Base-by-base conservation (phyloP, 805 yeast species). In the Blastobotrys americana region DNA sequence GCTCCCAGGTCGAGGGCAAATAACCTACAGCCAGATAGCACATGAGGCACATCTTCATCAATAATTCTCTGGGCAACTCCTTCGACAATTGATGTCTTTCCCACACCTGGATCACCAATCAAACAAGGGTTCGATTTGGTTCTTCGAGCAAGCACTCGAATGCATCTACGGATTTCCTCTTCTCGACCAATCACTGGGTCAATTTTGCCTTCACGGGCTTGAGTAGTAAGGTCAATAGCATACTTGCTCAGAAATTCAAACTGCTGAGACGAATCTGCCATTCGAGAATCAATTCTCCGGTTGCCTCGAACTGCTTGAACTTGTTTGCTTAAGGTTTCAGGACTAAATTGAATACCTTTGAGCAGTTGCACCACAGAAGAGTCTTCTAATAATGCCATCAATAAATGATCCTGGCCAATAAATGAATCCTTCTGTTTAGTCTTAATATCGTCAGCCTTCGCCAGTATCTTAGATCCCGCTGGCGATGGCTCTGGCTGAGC, bases 171-270 rank as follows among this genome's bases (percentile, higher is more conserved):
- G 54, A 93, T 93, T 69, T 93, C 98, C 66, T 93, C 98, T 65
- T 93, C 98, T 70, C 98, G 84, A 45, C 98, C 98, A 61, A 93
- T 93, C 37, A 93, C 98, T 3, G 98, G 98, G 66, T 93, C 98
- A 47, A 93, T 79, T 63, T 85, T 87, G 60, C 98, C 98, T 60
- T 84, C 81, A 53, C 94, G 73, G 8, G 98, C 98, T 63, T 78
- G 80, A 57, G 86, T 94, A 1, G 98, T 93, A 72, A 93, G 76
- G 64, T 93, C 97, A 53, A 83, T 77, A 48, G 97, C 96, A 64
- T 93, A 93, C 63, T 93, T 93, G 49, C 76, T 69, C 56, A 93
- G 70, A 58, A 86, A 93, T 63, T 93, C 98, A 52, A 76, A 78
- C 50, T 82, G 74, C 43, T 83, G 78, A 10, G 90, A 84, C 3